phyloP scores from a whole-genome alignment of 352 stramenopile species.

The Phytophthora kernoviae region DNA sequence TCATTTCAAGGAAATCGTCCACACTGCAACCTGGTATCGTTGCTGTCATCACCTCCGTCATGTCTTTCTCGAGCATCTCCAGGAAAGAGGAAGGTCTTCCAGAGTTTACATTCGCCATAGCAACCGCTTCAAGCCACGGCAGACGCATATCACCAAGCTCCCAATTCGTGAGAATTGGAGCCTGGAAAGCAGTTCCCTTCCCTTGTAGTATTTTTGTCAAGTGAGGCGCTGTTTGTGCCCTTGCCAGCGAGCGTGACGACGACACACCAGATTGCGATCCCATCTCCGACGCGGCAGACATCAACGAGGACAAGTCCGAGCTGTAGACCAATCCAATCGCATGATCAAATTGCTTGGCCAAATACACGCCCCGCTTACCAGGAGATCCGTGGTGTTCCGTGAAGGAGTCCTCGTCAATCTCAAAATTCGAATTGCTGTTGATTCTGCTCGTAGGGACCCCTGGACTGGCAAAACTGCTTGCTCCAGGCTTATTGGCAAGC shows the following conservation, averaged over 20 bases:
- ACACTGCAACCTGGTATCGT: constrained; percentile 47
- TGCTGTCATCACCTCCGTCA: constrained; percentile 58
- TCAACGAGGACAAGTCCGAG: constrained; percentile 66
- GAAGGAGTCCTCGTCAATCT: constrained; percentile 21
- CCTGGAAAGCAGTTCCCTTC: constrained; percentile 40
- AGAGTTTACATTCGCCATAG: constrained; percentile 12
- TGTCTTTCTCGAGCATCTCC: constrained; percentile 45
- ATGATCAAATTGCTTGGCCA: constrained; percentile 78
- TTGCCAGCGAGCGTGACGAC: constrained; percentile 15
- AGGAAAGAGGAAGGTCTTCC: constrained; percentile 40
- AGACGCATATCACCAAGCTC: constrained; percentile 40
- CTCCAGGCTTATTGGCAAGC: constrained; percentile 51
- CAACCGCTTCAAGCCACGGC: constrained; percentile 54
- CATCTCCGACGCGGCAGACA: constrained; percentile 12
- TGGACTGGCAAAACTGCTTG: constrained; percentile 17
- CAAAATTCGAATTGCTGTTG: constrained; percentile 16
- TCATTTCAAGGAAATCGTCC: constrained; percentile 49
- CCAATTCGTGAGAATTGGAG: constrained; percentile 42
- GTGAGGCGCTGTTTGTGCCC: constrained; percentile 26
- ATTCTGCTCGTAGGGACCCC: constrained; percentile 22
- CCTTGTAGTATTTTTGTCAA: constrained; percentile 17
- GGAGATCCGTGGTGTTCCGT: constrained; percentile 11
- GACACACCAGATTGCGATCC: constrained; percentile 4
- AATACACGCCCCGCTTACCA: constrained; percentile 41
- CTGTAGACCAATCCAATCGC: constrained; percentile 70